Conservation (phyloP, 805 yeast genomes). For the Brettanomyces bruxellensis region DNA sequence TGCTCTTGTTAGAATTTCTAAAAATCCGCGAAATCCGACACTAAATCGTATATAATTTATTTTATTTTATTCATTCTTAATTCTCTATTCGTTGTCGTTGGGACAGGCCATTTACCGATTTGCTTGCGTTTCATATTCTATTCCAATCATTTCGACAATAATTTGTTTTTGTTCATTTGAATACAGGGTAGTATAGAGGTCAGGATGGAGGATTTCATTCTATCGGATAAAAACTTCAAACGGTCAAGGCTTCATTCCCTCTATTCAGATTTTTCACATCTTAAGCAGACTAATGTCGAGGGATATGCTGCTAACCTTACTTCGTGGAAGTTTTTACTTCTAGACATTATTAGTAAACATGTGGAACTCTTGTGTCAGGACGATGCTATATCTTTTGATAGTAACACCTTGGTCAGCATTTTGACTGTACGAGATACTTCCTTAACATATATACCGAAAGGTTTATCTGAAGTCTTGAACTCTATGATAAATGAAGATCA, state of each 20-base stretch:
- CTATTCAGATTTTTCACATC: constrained; percentile 36
- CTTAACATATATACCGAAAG: constrained; percentile 14
- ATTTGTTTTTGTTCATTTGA: too few species aligned
- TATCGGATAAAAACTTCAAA: constrained; percentile 26
- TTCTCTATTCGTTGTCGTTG: too few species aligned
- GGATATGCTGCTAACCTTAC: constrained; percentile 41
- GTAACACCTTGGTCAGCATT: constrained; percentile 7
- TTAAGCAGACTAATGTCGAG: constrained; percentile 34
- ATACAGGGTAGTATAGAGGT: too few species aligned
- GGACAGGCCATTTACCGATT: too few species aligned
- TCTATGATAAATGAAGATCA: constrained; percentile 15
- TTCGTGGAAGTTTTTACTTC: constrained; percentile 35
- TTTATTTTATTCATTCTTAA: too few species aligned
- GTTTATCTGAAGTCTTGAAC: constrained; percentile 18
- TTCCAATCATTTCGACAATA: too few species aligned
- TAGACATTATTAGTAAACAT: constrained; percentile 14
- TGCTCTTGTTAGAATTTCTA: too few species aligned
- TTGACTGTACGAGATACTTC: constrained; percentile 7
- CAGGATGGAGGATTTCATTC: constrained; percentile 4
- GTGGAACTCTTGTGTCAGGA: constrained; percentile 19
- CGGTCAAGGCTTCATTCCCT: constrained; percentile 33
- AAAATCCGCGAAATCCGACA: too few species aligned
- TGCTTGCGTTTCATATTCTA: too few species aligned
- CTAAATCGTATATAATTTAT: too few species aligned
- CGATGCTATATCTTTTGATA: constrained; percentile 17